Evolutionary conservation across 1,284 basidiomycete species (phyloP).

Genomic region (Phaffia rhodozyma): DNA sequence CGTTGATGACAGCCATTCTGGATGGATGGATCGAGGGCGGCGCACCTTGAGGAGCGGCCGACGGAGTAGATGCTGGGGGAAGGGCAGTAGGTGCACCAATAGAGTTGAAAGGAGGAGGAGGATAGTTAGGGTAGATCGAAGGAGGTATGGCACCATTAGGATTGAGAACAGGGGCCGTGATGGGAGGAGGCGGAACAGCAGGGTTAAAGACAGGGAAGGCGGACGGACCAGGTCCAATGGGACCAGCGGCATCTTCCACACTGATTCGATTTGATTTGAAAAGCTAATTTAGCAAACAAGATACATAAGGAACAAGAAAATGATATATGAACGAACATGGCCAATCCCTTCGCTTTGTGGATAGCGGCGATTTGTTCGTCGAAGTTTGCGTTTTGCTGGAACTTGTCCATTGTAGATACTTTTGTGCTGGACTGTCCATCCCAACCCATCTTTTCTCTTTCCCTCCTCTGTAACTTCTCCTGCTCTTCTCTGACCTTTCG

Average conservation of each 20-base stretch:
- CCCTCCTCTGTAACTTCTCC: slow-evolving; percentile 60
- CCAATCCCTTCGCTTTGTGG: slow-evolving; percentile 75
- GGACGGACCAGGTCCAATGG: slow-evolving; percentile 24
- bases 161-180: slow-evolving; percentile 41
- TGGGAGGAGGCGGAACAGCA: slow-evolving; percentile 26
- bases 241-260: slow-evolving; percentile 23
- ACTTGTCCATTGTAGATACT: slow-evolving; percentile 74
- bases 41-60: slow-evolving; percentile 18
- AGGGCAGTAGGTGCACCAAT: not conserved
- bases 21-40: slow-evolving; percentile 24
- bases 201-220: slow-evolving; percentile 37
- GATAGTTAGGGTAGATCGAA: slow-evolving; percentile 36
- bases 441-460: slow-evolving; percentile 87
- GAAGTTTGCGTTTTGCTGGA: slow-evolving; percentile 76
- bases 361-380: slow-evolving; percentile 92
- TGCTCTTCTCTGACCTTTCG: slow-evolving; percentile 74
- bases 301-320: slow-evolving; percentile 5
- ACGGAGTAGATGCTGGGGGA: not conserved
- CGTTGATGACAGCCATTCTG: slow-evolving; percentile 22
- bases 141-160: slow-evolving; percentile 49
- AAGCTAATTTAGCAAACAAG: not conserved
- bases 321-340: slow-evolving; percentile 46
- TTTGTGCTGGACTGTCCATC: slow-evolving; percentile 89
- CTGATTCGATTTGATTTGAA: slow-evolving; percentile 18
- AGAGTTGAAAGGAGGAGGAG: slow-evolving; percentile 1